Evolutionary conservation across 1,139 yeast genomes (phyloP), one percentile per base, ranked within the genome.

Genomic region (Candida smagusa): DNA sequence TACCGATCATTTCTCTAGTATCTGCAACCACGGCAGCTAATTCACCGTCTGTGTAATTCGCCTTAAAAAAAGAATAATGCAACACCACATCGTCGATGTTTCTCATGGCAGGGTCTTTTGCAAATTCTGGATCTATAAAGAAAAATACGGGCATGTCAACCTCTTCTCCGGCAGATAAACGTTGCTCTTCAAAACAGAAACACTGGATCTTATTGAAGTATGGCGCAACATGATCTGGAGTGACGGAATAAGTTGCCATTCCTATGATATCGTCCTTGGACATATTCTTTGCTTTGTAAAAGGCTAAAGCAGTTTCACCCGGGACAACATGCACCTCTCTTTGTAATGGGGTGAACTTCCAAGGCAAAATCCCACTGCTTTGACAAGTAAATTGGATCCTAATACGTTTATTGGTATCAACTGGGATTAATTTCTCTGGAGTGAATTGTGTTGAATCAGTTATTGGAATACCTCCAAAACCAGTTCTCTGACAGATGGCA

Each of bases 111-210:
- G 98, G 97, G 58, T 94, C 99, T 45, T 84, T 83, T 33, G 95
- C 95, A 62, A 87, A 92, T 49, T 94, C 98, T 0, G 99, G 99
- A 57, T 94, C 99, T 39, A 94, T 86, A 61, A 94, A 94, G 75
- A 94, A 94, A 66, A 94, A 94, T 12, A 92, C 90, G 0, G 99
- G 99, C 98, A 94, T 92, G 56, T 94, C 99, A 11, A 94, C 96
- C 59, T 92, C 97, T 65, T 94, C 99, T 6, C 97, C 97, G 1
- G 97, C 96, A 40, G 83, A 76, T 47, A 92, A 70, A 59, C 88
- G 76, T 62, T 92, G 99, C 58, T 92, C 98, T 64, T 92, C 99
- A 58, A 94, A 92, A 58, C 99, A 92, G 65, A 92, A 92, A 61
- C 99, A 92, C 59, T 92, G 98, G 54, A 92, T 92, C 63, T 92